Conservation (phyloP, 495 filamentous ascomycete genomes). For the Neurospora cerealis region DNA sequence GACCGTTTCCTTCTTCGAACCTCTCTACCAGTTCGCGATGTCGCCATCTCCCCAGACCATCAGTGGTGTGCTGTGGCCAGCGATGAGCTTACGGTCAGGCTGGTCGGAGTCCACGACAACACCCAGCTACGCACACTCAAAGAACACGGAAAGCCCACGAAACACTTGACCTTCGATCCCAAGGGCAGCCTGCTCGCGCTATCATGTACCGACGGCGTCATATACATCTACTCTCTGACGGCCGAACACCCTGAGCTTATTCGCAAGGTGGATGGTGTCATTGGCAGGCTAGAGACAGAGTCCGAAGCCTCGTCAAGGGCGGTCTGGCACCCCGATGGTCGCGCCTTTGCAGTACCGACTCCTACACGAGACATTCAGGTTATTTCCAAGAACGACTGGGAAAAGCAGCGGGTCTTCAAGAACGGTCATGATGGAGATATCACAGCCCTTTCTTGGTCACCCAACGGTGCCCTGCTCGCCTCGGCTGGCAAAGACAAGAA, state of each 20-base stretch:
- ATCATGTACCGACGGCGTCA: slow-evolving; percentile 75
- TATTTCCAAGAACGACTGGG: slow-evolving; percentile 77
- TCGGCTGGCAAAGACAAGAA: slow-evolving; percentile 76
- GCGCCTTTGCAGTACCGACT: slow-evolving; percentile 80
- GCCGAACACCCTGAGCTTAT: slow-evolving; percentile 73
- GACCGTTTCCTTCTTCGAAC: slow-evolving; percentile 73
- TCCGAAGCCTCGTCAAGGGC: slow-evolving; percentile 65
- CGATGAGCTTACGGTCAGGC: slow-evolving; percentile 84
- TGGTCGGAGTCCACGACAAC: slow-evolving; percentile 75
- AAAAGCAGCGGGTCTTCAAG: slow-evolving; percentile 65
- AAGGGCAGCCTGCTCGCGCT: slow-evolving; percentile 66
- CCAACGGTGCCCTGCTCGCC: slow-evolving; percentile 80
- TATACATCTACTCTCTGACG: slow-evolving; percentile 81
- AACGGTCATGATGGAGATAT: slow-evolving; percentile 78
- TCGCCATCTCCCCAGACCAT: slow-evolving; percentile 72
- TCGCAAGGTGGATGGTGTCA: slow-evolving; percentile 75
- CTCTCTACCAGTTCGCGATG: slow-evolving; percentile 73
- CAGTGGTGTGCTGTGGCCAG: slow-evolving; percentile 93
- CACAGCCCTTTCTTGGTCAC: slow-evolving; percentile 83
- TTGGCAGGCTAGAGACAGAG: slow-evolving; percentile 67
- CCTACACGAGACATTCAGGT: slow-evolving; percentile 78
- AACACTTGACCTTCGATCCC: slow-evolving; percentile 83
- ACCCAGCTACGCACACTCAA: slow-evolving; percentile 61
- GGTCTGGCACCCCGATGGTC: slow-evolving; percentile 90
- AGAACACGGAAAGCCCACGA: slow-evolving; percentile 73